Conservation (phyloP, 2,329 filamentous ascomycete species). For the Pseudogymnoascus verrucosus region DNA sequence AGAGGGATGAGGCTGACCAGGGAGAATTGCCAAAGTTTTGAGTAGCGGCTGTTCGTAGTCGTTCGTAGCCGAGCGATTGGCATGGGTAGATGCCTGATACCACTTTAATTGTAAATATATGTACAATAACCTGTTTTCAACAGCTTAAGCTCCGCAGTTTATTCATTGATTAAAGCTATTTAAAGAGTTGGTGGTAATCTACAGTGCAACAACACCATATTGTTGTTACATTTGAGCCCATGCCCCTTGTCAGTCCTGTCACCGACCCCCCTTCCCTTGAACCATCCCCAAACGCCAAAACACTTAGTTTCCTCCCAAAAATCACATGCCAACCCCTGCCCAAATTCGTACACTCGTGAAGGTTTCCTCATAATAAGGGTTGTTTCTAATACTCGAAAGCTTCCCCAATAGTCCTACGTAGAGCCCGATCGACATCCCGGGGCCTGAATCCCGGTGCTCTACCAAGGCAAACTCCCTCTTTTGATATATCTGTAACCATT, state of each 20-base stretch:
- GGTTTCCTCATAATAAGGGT: neutral
- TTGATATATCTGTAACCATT: conserved; percentile 21
- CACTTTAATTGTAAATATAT: neutral
- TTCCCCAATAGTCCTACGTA: conserved; percentile 13
- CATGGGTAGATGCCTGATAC: neutral
- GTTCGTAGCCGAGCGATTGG: neutral
- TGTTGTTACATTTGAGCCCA: neutral
- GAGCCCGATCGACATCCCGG: conserved; percentile 27
- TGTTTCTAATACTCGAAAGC: neutral
- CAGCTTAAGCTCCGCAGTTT: neutral
- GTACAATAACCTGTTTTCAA: neutral
- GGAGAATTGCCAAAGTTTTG: neutral
- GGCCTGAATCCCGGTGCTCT: conserved; percentile 25
- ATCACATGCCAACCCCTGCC: neutral
- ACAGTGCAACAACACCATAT: neutral
- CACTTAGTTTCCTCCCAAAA: neutral
- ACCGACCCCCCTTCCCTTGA: neutral
- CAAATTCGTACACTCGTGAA: neutral
- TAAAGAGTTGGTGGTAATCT: neutral
- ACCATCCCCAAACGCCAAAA: neutral
- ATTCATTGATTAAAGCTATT: neutral
- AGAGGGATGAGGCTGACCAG: neutral
- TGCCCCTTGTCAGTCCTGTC: neutral
- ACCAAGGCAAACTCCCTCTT: conserved; percentile 25
- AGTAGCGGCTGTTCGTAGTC: neutral